Percentiles rank a stretch among this genome's conserved stretches.
phyloP scores from a whole-genome alignment of 2,329 filamentous ascomycete genomes.

The Colletotrichum nymphaeae region DNA sequence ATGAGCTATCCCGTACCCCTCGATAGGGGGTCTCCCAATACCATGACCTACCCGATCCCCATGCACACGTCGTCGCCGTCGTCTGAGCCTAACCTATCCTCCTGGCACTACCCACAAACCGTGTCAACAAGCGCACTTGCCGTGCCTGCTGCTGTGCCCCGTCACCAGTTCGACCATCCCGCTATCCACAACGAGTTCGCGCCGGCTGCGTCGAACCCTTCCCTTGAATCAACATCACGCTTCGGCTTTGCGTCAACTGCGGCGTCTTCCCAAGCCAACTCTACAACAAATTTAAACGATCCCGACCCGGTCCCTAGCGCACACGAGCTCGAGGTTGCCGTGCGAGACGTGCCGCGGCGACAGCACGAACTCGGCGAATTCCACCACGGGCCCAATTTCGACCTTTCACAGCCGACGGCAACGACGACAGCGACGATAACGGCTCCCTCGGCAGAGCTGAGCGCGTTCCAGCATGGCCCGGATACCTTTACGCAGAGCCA shows the following conservation, averaged over 20 bases:
- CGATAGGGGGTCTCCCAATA: not conserved
- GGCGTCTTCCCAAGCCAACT: slow-evolving; percentile 17
- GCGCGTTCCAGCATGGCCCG: slow-evolving; percentile 30
- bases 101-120: not conserved
- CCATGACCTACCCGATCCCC: not conserved
- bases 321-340: slow-evolving; percentile 31
- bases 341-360: slow-evolving; percentile 25
- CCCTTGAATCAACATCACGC: not conserved
- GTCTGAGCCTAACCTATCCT: not conserved
- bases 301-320: slow-evolving; percentile 25
- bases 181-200: slow-evolving; percentile 22
- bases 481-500: slow-evolving; percentile 23
- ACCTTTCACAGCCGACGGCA: not conserved
- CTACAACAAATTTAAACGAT: slow-evolving; percentile 26
- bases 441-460: slow-evolving; percentile 20
- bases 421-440: not conserved
- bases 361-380: slow-evolving; percentile 32
- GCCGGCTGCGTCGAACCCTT: slow-evolving; percentile 10
- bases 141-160: not conserved
- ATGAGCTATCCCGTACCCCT: not conserved
- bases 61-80: not conserved
- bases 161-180: slow-evolving; percentile 30
- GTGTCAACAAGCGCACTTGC: not conserved
- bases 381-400: slow-evolving; percentile 24
- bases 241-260: not conserved